Percentiles rank a stretch among this genome's conserved stretches.
These are phyloP conservation scores for Neofusicoccum sp. DNA, from an alignment of 2,329 filamentous ascomycete genomes.

Conservation along the genomic window DNA sequence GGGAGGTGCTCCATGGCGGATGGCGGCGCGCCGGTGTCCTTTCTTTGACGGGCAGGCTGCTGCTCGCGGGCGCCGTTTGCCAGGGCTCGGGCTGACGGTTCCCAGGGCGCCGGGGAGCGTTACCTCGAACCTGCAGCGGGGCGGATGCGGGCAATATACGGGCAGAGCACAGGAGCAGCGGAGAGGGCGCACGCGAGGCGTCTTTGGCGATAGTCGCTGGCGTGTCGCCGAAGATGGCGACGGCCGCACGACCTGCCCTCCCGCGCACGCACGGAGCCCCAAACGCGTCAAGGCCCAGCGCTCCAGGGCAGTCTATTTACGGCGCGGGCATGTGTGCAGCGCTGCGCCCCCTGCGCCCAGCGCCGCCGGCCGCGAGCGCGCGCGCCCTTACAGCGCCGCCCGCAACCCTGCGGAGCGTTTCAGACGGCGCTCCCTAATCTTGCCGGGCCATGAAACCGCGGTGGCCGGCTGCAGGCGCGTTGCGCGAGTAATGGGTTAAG, in stretches of 20 bases:
- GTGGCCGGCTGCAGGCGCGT: constrained; percentile 15
- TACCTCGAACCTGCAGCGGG: constrained; percentile 20
- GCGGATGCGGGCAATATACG: constrained; percentile 18
- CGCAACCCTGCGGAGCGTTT: constrained; percentile 16
- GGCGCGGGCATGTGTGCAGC: not conserved
- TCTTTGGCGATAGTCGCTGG: constrained; percentile 15
- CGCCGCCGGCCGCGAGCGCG: not conserved
- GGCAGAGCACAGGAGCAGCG: constrained; percentile 13
- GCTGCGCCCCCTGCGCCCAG: not conserved
- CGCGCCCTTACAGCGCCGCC: constrained; percentile 5
- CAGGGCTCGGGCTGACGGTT: constrained; percentile 21
- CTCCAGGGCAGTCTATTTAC: constrained; percentile 14
- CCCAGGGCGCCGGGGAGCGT: constrained; percentile 19
- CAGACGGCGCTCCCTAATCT: constrained; percentile 19
- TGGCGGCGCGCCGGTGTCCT: constrained; percentile 15
- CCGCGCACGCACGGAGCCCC: constrained; percentile 14
- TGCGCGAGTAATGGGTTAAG: constrained; percentile 17
- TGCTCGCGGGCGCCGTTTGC: constrained; percentile 15
- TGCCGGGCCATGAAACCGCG: constrained; percentile 10
- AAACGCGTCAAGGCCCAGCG: constrained; percentile 14
- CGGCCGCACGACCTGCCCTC: constrained; percentile 11
- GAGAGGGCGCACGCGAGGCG: constrained; percentile 5
- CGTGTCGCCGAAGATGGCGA: constrained; percentile 12
- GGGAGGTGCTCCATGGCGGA: constrained; percentile 20
- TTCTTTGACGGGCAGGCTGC: constrained; percentile 12